Evolutionary conservation across 202 grass and related monocot species (phyloP).

Genomic region (Carex sylvatica): DNA sequence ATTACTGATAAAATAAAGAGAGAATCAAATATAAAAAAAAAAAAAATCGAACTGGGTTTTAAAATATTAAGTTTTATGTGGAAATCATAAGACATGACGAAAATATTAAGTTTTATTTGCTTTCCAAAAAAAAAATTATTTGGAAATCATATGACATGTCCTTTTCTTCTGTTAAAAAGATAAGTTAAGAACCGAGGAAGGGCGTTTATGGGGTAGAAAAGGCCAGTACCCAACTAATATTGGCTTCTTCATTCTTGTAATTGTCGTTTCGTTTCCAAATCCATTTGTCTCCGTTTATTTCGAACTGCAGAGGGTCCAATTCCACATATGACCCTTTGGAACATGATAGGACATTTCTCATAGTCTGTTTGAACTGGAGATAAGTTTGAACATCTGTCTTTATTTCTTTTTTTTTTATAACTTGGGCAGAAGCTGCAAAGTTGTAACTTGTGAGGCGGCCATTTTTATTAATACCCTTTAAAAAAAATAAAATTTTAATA

Average conservation of each 20-base stretch:
- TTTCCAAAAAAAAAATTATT: no score
- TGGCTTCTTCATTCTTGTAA: neutral
- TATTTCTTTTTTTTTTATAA: neutral
- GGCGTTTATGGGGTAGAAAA: conserved; percentile 1
- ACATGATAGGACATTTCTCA: neutral
- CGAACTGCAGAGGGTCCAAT: neutral
- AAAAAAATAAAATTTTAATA: no score
- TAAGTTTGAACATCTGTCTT: neutral
- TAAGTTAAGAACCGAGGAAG: neutral
- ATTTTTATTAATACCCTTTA: no score
- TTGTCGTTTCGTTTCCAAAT: neutral
- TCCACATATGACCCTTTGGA: neutral
- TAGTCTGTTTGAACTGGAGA: neutral
- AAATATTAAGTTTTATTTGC: neutral
- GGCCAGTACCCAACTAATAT: neutral
- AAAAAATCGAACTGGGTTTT: no score
- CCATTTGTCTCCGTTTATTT: neutral
- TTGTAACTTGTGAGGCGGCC: no score
- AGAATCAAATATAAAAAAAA: no score
- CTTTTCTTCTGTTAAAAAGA: neutral
- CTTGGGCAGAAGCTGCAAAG: no score
- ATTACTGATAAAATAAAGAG: no score
- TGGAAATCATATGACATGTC: no score
- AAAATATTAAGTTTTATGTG: no score
- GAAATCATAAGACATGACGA: neutral